Evolutionary conservation across 2,329 filamentous ascomycete genomes (phyloP), one percentile per base, ranked within the genome.

Genomic region (Diaporthe sp.): DNA sequence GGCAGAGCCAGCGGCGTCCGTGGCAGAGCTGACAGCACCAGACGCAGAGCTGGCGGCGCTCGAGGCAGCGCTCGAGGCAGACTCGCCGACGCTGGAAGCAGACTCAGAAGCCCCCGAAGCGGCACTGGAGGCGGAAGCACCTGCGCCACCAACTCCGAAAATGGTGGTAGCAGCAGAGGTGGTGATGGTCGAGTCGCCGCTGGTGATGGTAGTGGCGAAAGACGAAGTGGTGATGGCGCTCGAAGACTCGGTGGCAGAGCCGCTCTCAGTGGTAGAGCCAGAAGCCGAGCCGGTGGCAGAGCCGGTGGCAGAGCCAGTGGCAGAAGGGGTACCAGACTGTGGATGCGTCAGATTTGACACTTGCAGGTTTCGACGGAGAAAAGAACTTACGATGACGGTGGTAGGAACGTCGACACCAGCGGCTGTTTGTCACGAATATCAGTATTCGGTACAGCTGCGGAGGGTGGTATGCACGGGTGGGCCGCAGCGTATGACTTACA

Each of bases 111-210:
- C 51, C 77, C 37, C 61, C 75, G 80, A 73, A 72, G 74, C 75
- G 76, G 77, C 51, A 76, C 51, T 60, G 75, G 80, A 72, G 71
- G 75, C 76, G 63, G 77, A 79, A 68, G 76, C 77, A 25, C 79
- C 80, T 25, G 75, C 73, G 37, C 75, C 76, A 70, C 75, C 75
- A 49, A 76, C 65, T 34, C 80, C 80, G 53, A 81, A 79, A 73
- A 83, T 82, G 51, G 83, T 84, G 65, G 85, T 85, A 49, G 81
- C 80, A 31, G 85, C 80, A n/a, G 85, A 83, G 57, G 82, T 79
- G 60, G 83, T 84, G 75, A 83, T 76, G 74, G 81, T 81, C 60
- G 81, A 79, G 47, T 81, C 80, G 65, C 81, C 85, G 58, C 83
- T 83, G 68, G 80, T 81, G 67, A 84, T 81, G 47, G 84, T 73